Percentiles rank a stretch among this genome's conserved stretches.
These are phyloP conservation scores for Guadua angustifolia DNA, from an alignment of 176 grass and related monocot species.

Conservation along the genomic window DNA sequence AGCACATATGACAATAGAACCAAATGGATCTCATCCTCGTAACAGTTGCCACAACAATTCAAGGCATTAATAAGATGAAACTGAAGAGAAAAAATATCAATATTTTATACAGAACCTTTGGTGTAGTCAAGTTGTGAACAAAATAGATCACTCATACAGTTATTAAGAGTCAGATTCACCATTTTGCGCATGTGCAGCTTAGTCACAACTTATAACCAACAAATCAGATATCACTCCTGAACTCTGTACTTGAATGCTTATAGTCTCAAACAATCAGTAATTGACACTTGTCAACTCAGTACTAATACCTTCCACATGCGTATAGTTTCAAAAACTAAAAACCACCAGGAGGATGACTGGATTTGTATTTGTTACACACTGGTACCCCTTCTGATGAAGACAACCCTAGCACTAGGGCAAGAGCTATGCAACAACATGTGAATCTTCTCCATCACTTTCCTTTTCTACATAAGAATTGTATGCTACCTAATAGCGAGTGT, in stretches of 20 bases:
- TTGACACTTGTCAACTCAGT: too few relatives aligned
- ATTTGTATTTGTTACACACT: too few relatives aligned
- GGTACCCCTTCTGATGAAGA: too few relatives aligned
- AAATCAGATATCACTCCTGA: not conserved
- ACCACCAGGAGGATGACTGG: not conserved
- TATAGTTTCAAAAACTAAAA: constrained; percentile 20
- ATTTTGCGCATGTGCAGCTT: not conserved
- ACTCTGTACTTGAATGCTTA: not conserved
- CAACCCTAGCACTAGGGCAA: too few relatives aligned
- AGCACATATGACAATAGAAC: not conserved
- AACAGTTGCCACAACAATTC: not conserved
- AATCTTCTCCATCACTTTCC: too few relatives aligned
- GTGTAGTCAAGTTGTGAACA: not conserved
- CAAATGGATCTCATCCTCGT: not conserved
- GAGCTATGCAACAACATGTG: too few relatives aligned
- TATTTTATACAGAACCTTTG: constrained; percentile 2
- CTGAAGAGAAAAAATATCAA: not conserved
- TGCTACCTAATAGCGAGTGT: too few relatives aligned
- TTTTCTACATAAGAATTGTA: too few relatives aligned
- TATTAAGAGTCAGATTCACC: not conserved
- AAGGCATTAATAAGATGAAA: constrained; percentile 12
- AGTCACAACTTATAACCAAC: not conserved
- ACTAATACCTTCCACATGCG: not conserved
- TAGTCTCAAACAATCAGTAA: too few relatives aligned
- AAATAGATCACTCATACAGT: not conserved